phyloP scores from a whole-genome alignment of 768 basidiomycete genomes.

The Hypsizygus marmoreus region DNA sequence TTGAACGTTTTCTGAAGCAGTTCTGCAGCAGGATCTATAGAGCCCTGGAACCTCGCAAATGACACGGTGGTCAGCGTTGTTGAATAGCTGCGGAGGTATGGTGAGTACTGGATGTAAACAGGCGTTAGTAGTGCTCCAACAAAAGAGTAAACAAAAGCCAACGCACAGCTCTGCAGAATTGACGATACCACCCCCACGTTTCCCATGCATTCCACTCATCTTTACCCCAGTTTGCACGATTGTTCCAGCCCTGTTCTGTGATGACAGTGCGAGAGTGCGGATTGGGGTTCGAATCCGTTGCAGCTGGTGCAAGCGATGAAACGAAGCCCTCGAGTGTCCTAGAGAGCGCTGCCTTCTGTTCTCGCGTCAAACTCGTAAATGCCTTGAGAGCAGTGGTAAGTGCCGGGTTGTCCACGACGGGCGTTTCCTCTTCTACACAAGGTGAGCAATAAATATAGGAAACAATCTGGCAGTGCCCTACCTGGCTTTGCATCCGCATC shows the following conservation, averaged over 20 bases:
- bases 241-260: slow-evolving; percentile 67
- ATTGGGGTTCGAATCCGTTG: slow-evolving; percentile 47
- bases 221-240: slow-evolving; percentile 66
- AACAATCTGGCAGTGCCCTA: slow-evolving; percentile 17
- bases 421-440: slow-evolving; percentile 40
- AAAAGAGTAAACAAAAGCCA: not conserved
- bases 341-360: slow-evolving; percentile 75
- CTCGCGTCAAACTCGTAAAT: slow-evolving; percentile 68
- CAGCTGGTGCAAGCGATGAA: slow-evolving; percentile 51
- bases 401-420: slow-evolving; percentile 62
- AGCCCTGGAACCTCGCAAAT: slow-evolving; percentile 62
- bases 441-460: slow-evolving; percentile 10
- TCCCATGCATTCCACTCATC: slow-evolving; percentile 86
- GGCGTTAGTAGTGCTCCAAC: slow-evolving; percentile 4
- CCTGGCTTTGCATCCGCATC: slow-evolving; percentile 65
- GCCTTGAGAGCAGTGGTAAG: slow-evolving; percentile 76
- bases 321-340: slow-evolving; percentile 79
- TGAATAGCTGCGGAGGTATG: slow-evolving; percentile 74
- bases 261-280: slow-evolving; percentile 58
- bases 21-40: slow-evolving; percentile 55
- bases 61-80: slow-evolving; percentile 72
- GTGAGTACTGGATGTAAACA: slow-evolving; percentile 59
- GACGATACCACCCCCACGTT: slow-evolving; percentile 89
- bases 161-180: slow-evolving; percentile 80
- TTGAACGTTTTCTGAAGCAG: slow-evolving; percentile 72